phyloP scores from a whole-genome alignment of 306 rosid species.

The Astragalus membranaceus region DNA sequence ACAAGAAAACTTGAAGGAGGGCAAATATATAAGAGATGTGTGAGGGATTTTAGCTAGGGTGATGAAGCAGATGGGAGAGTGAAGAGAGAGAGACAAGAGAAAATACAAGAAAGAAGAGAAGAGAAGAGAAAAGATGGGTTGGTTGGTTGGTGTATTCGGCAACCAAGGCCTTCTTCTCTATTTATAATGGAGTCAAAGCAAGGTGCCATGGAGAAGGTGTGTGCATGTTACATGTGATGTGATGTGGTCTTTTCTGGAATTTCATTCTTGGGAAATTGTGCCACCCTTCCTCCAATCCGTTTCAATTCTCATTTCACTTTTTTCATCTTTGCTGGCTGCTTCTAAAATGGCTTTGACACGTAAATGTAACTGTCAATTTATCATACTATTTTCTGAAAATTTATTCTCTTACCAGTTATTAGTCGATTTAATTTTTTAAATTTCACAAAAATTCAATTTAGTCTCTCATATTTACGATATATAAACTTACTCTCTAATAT shows the following conservation, averaged over 20 bases:
- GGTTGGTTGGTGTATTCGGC: constrained; percentile 39
- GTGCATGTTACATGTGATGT: too few relatives aligned
- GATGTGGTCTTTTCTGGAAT: constrained; percentile 23
- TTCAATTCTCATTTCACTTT: background rate
- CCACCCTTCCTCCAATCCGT: background rate
- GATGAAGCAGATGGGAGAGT: constrained; percentile 19
- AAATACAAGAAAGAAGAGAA: constrained; percentile 27
- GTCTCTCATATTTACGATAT: too few relatives aligned
- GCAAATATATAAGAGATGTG: background rate
- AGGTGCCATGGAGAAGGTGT: too few relatives aligned
- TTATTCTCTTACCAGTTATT: too few relatives aligned
- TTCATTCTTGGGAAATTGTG: constrained; percentile 30
- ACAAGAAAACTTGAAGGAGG: background rate
- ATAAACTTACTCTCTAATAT: too few relatives aligned
- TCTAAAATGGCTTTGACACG: background rate
- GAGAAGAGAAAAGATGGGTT: background rate
- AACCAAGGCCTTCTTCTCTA: constrained; percentile 3
- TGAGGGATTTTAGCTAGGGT: background rate
- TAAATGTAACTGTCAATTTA: background rate
- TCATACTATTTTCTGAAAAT: too few relatives aligned
- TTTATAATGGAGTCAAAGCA: constrained; percentile 41
- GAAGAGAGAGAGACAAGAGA: constrained; percentile 33
- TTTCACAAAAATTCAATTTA: too few relatives aligned
- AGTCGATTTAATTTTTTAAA: too few relatives aligned
- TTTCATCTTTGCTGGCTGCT: background rate